These are phyloP conservation scores for Tetracladium marchalianum DNA, from an alignment of 495 filamentous ascomycete species.

Conservation along the genomic window DNA sequence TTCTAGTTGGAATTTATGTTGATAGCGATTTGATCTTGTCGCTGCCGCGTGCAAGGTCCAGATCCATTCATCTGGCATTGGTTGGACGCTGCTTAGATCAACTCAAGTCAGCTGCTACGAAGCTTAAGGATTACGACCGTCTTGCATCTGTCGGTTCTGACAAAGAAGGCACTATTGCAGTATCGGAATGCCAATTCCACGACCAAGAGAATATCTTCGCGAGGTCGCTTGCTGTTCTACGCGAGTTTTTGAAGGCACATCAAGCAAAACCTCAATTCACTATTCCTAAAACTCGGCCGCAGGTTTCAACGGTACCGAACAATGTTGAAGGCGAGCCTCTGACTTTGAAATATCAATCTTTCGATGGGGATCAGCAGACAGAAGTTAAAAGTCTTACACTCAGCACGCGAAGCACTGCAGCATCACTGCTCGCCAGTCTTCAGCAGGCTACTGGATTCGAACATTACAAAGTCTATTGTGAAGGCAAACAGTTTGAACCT, in stretches of 20 bases:
- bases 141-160: slow-evolving; percentile 33
- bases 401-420: slow-evolving; percentile 59
- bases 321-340: slow-evolving; percentile 46
- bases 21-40: slow-evolving; percentile 35
- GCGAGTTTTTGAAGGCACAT: slow-evolving; percentile 36
- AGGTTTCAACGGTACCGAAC: slow-evolving; percentile 27
- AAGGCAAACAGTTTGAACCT: slow-evolving; percentile 36
- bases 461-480: slow-evolving; percentile 48
- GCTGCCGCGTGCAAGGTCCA: slow-evolving; percentile 32
- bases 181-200: slow-evolving; percentile 23
- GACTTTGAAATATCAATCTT: slow-evolving; percentile 62
- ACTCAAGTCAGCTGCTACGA: slow-evolving; percentile 56
- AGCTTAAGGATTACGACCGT: slow-evolving; percentile 35
- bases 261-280: slow-evolving; percentile 37
- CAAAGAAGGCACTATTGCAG: slow-evolving; percentile 38
- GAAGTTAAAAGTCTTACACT: slow-evolving; percentile 49
- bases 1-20: slow-evolving; percentile 69
- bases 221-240: slow-evolving; percentile 47
- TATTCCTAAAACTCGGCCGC: slow-evolving; percentile 31
- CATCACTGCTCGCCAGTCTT: slow-evolving; percentile 54
- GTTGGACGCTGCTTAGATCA: slow-evolving; percentile 71
- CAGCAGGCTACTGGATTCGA: slow-evolving; percentile 59
- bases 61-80: slow-evolving; percentile 63
- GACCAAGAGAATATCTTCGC: slow-evolving; percentile 51
- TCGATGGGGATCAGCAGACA: slow-evolving; percentile 46